Base-by-base conservation (phyloP, 306 rosid genomes). In the Citrullus amarus region DNA sequence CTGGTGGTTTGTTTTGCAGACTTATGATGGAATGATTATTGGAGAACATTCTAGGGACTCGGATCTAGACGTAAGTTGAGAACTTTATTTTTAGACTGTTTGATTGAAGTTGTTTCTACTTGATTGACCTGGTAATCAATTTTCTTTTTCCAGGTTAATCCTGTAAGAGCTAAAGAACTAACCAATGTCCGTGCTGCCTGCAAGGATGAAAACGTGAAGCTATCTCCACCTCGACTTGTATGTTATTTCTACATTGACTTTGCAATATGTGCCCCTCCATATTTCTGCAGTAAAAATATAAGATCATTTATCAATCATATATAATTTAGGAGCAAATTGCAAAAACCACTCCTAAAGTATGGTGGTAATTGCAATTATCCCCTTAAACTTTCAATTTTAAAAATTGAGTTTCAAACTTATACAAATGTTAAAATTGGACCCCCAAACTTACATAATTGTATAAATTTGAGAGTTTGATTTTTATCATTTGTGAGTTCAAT, bases 11-110 rank as follows among this genome's bases (percentile, higher is more conserved):
- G 34, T 50, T 75, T n/a, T 69, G 77, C 92, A 95, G 99, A 4
- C 97, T 11, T 95, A 95, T 82, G 99, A 95, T 85, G 99, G 99
- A 68, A 95, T 95, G 97, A 95, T 95, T 69, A 85, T 95, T 81
- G 99, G 99, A 68, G 97, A 95, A 71, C 96, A 92, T 80, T 91
- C 99, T 17, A 88, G 97, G 82, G 97, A 95, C 79, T 78, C 92
- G 0, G 99, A 95, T 87, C 90, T 95, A 78, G 99, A 95, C 86
- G 99, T 95, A 84, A 86, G 93, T 46, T 50, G 65, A 30, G 36
- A 46, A 32, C 30, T 7, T 6, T 18, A 13, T 14, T 25, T 53
- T 53, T 58, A 68, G 83, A 68, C 77, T 76, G 80, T 58, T 79
- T 75, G 39, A 16, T 10, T 78, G 7, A 70, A 51, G 22, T 82